phyloP scores from a whole-genome alignment of 2,329 filamentous ascomycete species.

The Diaporthe longicolla region DNA sequence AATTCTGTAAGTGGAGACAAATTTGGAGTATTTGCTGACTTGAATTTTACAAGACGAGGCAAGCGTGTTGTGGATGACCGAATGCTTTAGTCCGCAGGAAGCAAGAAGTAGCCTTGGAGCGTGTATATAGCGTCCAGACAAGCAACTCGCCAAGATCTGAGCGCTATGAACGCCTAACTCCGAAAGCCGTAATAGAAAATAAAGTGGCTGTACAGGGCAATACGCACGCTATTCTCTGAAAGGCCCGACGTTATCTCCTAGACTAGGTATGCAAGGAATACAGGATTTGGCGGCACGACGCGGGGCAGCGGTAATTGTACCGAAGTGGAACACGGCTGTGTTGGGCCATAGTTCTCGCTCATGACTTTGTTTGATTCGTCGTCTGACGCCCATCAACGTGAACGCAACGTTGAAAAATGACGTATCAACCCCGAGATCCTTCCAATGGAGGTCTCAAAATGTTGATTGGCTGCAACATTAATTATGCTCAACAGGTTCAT shows the following conservation, averaged over 20 bases:
- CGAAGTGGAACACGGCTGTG: background rate
- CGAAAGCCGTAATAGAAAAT: background rate
- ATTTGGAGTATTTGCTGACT: background rate
- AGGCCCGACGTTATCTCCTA: constrained; percentile 7
- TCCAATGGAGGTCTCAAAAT: background rate
- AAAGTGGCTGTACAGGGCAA: background rate
- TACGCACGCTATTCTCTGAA: background rate
- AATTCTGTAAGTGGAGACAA: no score
- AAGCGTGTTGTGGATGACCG: background rate
- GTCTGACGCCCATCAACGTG: background rate
- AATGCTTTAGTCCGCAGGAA: background rate
- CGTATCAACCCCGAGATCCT: background rate
- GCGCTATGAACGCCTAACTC: background rate
- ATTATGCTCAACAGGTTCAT: background rate
- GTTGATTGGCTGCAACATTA: background rate
- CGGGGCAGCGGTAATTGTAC: background rate
- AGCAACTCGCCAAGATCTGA: background rate
- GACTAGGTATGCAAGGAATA: background rate
- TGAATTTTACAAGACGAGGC: background rate
- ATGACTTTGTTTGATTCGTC: background rate
- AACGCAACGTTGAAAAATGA: background rate
- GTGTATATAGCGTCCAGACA: background rate
- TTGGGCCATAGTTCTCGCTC: background rate
- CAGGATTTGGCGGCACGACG: background rate
- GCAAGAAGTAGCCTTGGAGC: background rate